These are phyloP conservation scores for Thalia dealbata DNA, from an alignment of 176 grass and related monocot genomes.

Conservation along the genomic window DNA sequence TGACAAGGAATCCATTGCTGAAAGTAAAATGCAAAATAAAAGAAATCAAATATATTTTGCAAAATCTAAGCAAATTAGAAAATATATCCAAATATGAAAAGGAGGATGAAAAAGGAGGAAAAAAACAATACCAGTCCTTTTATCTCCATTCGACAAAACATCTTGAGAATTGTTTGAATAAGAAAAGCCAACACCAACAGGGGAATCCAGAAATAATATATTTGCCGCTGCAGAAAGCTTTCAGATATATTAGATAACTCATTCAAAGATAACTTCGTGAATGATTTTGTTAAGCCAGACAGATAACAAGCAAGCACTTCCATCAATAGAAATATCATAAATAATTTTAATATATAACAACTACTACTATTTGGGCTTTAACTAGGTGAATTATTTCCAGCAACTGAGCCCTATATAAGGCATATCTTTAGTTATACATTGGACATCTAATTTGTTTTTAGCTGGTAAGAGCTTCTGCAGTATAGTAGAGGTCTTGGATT, in stretches of 20 bases:
- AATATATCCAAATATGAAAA: conserved; percentile 1
- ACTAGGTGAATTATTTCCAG: too few relatives aligned
- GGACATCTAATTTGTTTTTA: too few relatives aligned
- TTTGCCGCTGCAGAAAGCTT: conserved; percentile 61
- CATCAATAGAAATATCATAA: neutral
- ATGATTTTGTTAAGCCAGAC: neutral
- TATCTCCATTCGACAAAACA: conserved; percentile 62
- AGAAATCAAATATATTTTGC: neutral
- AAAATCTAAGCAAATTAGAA: neutral
- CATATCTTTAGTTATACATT: too few relatives aligned
- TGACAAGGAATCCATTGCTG: conserved; percentile 62
- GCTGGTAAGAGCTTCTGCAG: too few relatives aligned
- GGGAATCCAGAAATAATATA: conserved; percentile 90
- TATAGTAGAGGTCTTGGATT: too few relatives aligned
- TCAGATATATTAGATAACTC: neutral
- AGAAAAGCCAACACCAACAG: conserved; percentile 91
- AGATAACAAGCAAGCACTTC: neutral
- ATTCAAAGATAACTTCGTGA: neutral
- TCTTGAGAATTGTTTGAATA: conserved; percentile 83
- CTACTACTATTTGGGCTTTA: too few relatives aligned
- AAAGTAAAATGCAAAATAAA: neutral
- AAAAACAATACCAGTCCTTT: conserved; percentile 56
- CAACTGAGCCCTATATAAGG: too few relatives aligned
- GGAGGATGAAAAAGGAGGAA: conserved; percentile 1
- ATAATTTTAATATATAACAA: neutral